These are phyloP conservation scores for Cladosporium sp. DNA, from an alignment of 2,329 filamentous ascomycete genomes.

Conservation along the genomic window DNA sequence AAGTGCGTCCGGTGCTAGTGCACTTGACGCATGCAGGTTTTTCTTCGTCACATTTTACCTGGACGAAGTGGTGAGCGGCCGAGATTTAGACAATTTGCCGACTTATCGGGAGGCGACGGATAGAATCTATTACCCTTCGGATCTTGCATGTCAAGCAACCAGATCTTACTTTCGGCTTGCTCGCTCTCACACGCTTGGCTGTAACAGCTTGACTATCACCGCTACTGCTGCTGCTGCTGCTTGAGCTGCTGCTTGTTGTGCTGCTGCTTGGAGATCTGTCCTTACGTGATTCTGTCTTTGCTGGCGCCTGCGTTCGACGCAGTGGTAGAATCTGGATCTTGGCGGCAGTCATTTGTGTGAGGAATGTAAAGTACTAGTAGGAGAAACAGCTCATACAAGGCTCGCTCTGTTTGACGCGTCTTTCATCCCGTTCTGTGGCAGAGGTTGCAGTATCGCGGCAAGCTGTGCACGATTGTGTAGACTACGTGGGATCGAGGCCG, in stretches of 20 bases:
- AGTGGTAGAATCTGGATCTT: slow-evolving; percentile 10
- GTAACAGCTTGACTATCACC: not conserved
- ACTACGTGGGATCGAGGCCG: too few species aligned
- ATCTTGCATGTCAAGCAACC: slow-evolving; percentile 17
- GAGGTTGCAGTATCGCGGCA: too few species aligned
- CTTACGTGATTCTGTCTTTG: not conserved
- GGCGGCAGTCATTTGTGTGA: not conserved
- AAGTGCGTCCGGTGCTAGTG: slow-evolving; percentile 34
- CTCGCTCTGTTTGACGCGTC: too few species aligned
- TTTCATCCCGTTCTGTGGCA: too few species aligned
- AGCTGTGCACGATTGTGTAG: too few species aligned
- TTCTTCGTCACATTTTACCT: slow-evolving; percentile 33
- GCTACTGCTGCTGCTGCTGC: not conserved
- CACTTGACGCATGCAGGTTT: slow-evolving; percentile 33
- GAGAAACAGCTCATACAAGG: too few species aligned
- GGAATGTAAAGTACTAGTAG: too few species aligned
- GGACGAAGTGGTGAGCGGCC: not conserved
- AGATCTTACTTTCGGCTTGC: slow-evolving; percentile 2
- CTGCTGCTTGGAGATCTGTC: not conserved
- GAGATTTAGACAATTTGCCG: not conserved
- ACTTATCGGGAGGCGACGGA: not conserved
- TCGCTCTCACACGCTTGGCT: not conserved
- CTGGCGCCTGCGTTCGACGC: not conserved
- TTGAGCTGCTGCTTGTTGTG: not conserved
- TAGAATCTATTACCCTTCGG: slow-evolving; percentile 23